Evolutionary conservation across 106 monocot species (phyloP).

Genomic region (Xerophyta viscosa): DNA sequence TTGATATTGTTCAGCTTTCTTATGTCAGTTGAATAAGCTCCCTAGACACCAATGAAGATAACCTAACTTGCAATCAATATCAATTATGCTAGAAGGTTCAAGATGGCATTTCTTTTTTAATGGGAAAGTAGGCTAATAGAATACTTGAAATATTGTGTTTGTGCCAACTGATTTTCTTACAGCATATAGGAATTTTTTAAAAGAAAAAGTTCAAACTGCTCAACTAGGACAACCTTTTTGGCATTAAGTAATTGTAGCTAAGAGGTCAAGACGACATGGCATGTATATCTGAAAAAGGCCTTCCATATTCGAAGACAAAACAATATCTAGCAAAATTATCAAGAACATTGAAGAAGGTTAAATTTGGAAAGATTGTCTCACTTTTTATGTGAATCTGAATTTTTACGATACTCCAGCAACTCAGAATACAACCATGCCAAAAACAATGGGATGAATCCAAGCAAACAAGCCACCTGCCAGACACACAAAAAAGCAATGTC

Average conservation of each 20-base stretch:
- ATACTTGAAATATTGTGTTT: too few species aligned
- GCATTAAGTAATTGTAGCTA: too few species aligned
- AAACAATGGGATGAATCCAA: constrained; percentile 27
- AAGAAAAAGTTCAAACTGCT: too few species aligned
- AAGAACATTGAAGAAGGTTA: background rate
- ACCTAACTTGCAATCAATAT: background rate
- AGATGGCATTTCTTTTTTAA: too few species aligned
- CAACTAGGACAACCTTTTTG: too few species aligned
- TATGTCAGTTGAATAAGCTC: too few species aligned
- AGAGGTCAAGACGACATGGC: background rate
- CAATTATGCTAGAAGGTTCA: background rate
- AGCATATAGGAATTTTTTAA: too few species aligned
- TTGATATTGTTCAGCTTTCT: background rate
- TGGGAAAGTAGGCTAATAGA: too few species aligned
- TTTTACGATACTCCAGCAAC: constrained; percentile 32
- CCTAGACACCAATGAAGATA: background rate
- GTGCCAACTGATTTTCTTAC: too few species aligned
- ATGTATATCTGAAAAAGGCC: too few species aligned
- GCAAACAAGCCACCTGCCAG: constrained; percentile 32
- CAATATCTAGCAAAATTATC: background rate
- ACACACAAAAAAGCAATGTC: too few species aligned
- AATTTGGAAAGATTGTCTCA: constrained; percentile 13
- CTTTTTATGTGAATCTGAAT: constrained; percentile 13
- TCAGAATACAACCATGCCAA: constrained; percentile 26
- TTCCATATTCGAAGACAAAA: background rate